Evolutionary conservation across 2,329 filamentous ascomycete species (phyloP).

Genomic region (Sporothrix pseudoabietina): DNA sequence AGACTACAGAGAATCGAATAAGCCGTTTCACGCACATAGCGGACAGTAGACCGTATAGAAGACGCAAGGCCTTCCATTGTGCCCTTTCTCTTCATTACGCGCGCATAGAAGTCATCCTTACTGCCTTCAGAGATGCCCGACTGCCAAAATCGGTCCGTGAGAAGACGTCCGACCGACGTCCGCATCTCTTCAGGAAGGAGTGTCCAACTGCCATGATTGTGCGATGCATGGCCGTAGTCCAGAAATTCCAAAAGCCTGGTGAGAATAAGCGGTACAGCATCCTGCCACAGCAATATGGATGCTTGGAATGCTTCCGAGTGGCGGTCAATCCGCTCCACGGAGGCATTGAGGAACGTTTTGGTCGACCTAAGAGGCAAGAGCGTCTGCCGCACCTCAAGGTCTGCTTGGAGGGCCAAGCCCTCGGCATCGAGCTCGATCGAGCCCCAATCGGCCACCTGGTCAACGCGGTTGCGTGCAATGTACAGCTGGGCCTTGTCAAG

Average conservation of each 20-base stretch:
- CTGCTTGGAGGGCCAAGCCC: slow-evolving; percentile 74
- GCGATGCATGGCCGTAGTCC: slow-evolving; percentile 86
- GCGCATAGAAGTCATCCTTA: slow-evolving; percentile 93
- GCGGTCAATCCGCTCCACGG: slow-evolving; percentile 84
- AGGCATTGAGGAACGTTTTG: slow-evolving; percentile 89
- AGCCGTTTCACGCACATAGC: slow-evolving; percentile 87
- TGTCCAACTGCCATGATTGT: slow-evolving; percentile 83
- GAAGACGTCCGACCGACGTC: slow-evolving; percentile 73
- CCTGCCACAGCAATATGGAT: slow-evolving; percentile 80
- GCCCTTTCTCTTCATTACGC: slow-evolving; percentile 82
- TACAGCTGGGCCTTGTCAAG: slow-evolving; percentile 81
- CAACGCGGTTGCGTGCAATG: slow-evolving; percentile 66
- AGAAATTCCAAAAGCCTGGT: slow-evolving; percentile 83
- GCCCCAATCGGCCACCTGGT: slow-evolving; percentile 82
- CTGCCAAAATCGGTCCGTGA: slow-evolving; percentile 98
- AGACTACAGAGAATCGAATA: slow-evolving; percentile 95
- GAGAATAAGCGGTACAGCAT: slow-evolving; percentile 79
- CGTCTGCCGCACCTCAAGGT: slow-evolving; percentile 75
- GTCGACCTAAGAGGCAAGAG: slow-evolving; percentile 80
- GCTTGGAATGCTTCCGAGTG: slow-evolving; percentile 71
- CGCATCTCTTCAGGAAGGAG: slow-evolving; percentile 75
- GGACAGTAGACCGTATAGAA: slow-evolving; percentile 83
- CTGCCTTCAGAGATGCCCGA: slow-evolving; percentile 94
- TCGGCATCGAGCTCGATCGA: slow-evolving; percentile 73
- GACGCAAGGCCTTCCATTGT: slow-evolving; percentile 94